Percentiles rank a stretch among this genome's conserved stretches.
Conservation (phyloP, 495 filamentous ascomycete species). For the Trichoderma asperelloides region DNA sequence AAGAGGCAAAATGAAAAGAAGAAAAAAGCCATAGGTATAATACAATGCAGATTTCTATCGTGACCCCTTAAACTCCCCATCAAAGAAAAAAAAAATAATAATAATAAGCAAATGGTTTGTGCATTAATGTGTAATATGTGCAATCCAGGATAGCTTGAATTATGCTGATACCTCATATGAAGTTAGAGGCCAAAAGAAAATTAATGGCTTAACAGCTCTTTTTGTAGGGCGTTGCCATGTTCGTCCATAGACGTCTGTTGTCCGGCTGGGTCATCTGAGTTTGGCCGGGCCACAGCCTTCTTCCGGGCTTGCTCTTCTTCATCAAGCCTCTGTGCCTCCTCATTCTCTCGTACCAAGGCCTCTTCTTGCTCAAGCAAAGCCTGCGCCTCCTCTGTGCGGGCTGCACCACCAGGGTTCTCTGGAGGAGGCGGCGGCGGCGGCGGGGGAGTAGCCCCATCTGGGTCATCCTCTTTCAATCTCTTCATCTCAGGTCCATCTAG, state of each 20-base stretch:
- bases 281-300: not conserved
- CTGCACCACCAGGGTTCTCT: conserved; percentile 13
- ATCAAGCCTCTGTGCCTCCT: conserved; percentile 32
- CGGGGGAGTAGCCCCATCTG: conserved; percentile 23
- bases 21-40: not conserved
- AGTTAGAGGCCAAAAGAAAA: not conserved
- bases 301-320: conserved; percentile 28
- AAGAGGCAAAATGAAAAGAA: not conserved
- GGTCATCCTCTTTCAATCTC: conserved; percentile 40
- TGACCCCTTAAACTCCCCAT: not conserved
- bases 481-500: conserved; percentile 38
- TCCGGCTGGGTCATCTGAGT: not conserved
- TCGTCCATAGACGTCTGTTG: conserved; percentile 1
- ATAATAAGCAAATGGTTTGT: not conserved
- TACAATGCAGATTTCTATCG: conserved; percentile 6
- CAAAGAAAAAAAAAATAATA: not conserved
- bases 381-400: conserved; percentile 22
- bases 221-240: not conserved
- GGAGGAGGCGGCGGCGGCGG: conserved; percentile 38
- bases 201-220: conserved; percentile 1
- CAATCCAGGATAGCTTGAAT: not conserved
- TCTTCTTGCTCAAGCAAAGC: conserved; percentile 36
- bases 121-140: conserved; percentile 5
- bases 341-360: conserved; percentile 28
- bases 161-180: not conserved